Evolutionary conservation across 768 basidiomycete genomes (phyloP).

Genomic region (Tricholoma sp.): DNA sequence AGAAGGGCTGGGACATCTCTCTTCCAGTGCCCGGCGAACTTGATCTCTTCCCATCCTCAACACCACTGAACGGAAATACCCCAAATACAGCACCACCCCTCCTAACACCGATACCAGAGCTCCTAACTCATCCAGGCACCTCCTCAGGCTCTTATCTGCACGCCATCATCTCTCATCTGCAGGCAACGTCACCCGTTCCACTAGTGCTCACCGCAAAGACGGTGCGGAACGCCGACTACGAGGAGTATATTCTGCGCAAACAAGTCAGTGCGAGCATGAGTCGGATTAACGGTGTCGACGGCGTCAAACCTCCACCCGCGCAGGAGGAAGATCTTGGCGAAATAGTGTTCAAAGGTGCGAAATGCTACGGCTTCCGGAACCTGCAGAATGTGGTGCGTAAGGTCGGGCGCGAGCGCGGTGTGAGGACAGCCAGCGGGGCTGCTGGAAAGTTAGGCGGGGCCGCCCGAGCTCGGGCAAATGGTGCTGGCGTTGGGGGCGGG

Average conservation of each 20-base stretch:
- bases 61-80: constrained; percentile 1
- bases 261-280: neutral
- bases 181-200: constrained; percentile 34
- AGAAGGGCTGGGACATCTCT: constrained; percentile 76
- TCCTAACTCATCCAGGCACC: constrained; percentile 74
- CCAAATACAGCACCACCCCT: constrained; percentile 5
- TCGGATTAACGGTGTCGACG: neutral
- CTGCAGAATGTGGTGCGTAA: constrained; percentile 94
- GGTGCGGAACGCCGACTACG: constrained; percentile 72
- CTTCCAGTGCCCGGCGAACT: constrained; percentile 49
- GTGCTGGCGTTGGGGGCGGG: constrained; percentile 6
- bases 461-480: constrained; percentile 2
- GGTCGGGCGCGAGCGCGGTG: constrained; percentile 79
- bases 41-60: constrained; percentile 19
- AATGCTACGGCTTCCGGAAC: constrained; percentile 96
- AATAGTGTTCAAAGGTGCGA: constrained; percentile 85
- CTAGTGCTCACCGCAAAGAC: constrained; percentile 49
- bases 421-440: constrained; percentile 67
- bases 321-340: constrained; percentile 36
- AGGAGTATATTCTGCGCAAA: constrained; percentile 56
- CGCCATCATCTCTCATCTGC: constrained; percentile 59
- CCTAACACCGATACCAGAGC: constrained; percentile 50
- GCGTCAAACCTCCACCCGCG: constrained; percentile 16
- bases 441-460: constrained; percentile 42
- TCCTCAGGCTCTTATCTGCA: constrained; percentile 93